These are phyloP conservation scores for Erysimum pusillum DNA, from an alignment of 441 rosid genomes.

Conservation along the genomic window DNA sequence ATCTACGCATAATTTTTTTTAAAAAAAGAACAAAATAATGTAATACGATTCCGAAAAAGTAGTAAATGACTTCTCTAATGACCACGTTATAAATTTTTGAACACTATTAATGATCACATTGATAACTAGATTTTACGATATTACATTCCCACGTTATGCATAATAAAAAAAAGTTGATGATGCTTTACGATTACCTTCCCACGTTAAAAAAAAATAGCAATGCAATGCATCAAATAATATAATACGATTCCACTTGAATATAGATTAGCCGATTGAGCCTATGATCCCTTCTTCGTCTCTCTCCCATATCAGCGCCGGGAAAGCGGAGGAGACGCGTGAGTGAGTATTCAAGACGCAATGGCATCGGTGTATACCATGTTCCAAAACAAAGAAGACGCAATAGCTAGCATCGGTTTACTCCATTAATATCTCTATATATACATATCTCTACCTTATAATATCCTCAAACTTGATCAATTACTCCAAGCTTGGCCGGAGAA, in stretches of 20 bases:
- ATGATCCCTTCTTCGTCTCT: background rate
- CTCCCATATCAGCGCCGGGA: constrained; percentile 8
- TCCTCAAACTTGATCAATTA: background rate
- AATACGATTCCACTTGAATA: background rate
- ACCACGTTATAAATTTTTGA: no score
- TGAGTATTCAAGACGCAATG: constrained; percentile 13
- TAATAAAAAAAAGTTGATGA: background rate
- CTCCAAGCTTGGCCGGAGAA: background rate
- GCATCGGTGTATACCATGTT: constrained; percentile 12
- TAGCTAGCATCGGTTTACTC: background rate
- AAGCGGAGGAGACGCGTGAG: constrained; percentile 4
- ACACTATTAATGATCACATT: constrained; percentile 3
- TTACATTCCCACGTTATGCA: constrained; percentile 1
- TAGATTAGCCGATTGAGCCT: background rate
- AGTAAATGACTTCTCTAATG: no score
- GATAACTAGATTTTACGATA: constrained; percentile 1
- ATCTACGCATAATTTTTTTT: no score
- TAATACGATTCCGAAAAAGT: no score
- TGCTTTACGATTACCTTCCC: constrained; percentile 22
- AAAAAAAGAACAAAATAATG: no score
- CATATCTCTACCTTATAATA: background rate
- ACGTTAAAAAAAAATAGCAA: constrained; percentile 24
- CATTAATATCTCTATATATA: background rate
- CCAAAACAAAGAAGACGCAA: constrained; percentile 1
- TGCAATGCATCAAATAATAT: background rate